Conservation (phyloP, 108 stramenopile species). For the Cylindrotheca closterium region DNA sequence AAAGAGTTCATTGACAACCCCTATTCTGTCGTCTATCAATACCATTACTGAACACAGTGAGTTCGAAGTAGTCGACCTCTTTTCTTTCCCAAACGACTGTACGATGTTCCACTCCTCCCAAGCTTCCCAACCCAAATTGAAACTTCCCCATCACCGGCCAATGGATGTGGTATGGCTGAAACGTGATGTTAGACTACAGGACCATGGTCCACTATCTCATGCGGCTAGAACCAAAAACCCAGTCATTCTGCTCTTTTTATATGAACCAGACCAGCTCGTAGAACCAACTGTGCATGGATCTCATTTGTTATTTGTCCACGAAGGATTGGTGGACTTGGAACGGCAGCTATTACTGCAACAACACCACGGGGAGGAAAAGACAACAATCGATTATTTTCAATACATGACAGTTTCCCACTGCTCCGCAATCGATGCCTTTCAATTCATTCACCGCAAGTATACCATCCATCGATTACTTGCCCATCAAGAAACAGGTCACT, state of each 20-base stretch:
- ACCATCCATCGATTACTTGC: conserved; percentile 55
- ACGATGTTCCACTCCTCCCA: too few species aligned
- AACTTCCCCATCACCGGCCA: too few species aligned
- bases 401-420: conserved; percentile 58
- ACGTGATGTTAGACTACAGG: conserved; percentile 59
- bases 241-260: conserved; percentile 57
- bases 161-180: conserved; percentile 78
- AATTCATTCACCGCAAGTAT: conserved; percentile 37
- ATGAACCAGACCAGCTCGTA: conserved; percentile 69
- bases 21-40: too few species aligned
- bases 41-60: too few species aligned
- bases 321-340: conserved; percentile 68
- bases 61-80: too few species aligned
- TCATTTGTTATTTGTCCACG: conserved; percentile 61
- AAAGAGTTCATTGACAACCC: too few species aligned
- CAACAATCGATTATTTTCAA: conserved; percentile 29
- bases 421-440: conserved; percentile 39
- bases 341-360: conserved; percentile 6
- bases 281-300: conserved; percentile 72
- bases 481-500: conserved; percentile 69
- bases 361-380: neutral
- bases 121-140: too few species aligned
- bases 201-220: conserved; percentile 62
- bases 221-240: conserved; percentile 26
- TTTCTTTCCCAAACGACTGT: too few species aligned